phyloP scores from a whole-genome alignment of 306 rosid species.

The Rosa rugosa region DNA sequence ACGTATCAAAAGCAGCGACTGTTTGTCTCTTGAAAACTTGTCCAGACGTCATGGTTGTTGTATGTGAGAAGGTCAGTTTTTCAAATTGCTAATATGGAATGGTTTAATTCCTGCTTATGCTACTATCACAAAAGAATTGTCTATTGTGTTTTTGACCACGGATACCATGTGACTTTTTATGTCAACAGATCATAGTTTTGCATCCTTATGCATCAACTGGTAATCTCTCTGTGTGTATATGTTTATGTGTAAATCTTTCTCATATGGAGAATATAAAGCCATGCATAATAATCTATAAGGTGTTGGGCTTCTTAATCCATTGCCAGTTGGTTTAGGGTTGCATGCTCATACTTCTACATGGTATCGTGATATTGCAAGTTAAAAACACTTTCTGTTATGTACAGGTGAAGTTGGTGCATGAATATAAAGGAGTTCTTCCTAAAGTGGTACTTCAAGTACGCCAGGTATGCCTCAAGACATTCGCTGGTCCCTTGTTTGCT shows the following conservation, averaged over 20 bases:
- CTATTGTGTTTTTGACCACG: neutral
- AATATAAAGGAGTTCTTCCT: slow-evolving; percentile 73
- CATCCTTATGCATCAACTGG: neutral
- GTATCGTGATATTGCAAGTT: neutral
- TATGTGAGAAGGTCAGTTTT: neutral
- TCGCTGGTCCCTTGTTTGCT: neutral
- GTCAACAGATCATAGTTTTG: neutral
- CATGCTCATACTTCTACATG: neutral
- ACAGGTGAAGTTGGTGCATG: slow-evolving; percentile 72
- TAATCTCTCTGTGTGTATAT: neutral
- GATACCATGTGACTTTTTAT: neutral
- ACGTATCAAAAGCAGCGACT: neutral
- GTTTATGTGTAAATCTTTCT: neutral
- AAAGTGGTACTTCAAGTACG: slow-evolving; percentile 69
- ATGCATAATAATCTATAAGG: neutral
- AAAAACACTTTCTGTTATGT: slow-evolving; percentile 23
- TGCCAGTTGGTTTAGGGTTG: neutral
- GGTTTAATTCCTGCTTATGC: neutral
- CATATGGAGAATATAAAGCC: neutral
- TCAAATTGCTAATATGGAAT: neutral
- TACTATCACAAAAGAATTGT: neutral
- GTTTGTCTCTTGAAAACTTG: neutral
- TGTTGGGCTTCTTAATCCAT: neutral
- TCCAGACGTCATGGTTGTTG: neutral
- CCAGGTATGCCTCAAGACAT: slow-evolving; percentile 49